Percentiles rank a stretch among this genome's conserved stretches.
These are phyloP conservation scores for Pythium dissimile DNA, from an alignment of 352 stramenopile genomes.

Conservation along the genomic window DNA sequence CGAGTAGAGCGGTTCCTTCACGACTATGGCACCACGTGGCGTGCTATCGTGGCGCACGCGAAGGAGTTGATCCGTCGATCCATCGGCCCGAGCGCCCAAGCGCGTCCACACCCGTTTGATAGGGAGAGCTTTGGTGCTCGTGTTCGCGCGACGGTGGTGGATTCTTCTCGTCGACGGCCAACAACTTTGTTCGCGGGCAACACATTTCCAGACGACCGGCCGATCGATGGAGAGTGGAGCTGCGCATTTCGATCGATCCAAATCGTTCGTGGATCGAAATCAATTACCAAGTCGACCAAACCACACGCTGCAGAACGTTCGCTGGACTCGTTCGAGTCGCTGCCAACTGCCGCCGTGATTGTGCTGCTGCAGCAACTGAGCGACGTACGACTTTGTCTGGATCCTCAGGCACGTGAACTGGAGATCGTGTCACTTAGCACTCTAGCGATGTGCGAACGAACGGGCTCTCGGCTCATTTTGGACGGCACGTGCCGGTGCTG, in stretches of 20 bases:
- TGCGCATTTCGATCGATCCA: neutral
- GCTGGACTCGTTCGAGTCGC: too few species aligned
- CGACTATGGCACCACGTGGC: neutral
- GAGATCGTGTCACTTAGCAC: neutral
- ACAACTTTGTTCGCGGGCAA: too few species aligned
- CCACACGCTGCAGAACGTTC: too few species aligned
- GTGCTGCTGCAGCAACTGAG: neutral
- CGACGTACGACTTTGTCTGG: neutral
- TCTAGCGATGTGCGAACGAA: neutral
- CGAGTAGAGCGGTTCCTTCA: neutral
- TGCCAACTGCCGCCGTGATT: neutral
- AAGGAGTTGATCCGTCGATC: neutral
- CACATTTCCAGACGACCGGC: too few species aligned
- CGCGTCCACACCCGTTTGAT: neutral
- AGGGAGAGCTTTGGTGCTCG: constrained; percentile 3
- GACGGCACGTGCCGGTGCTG: neutral
- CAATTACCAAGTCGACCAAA: too few species aligned
- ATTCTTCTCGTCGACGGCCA: too few species aligned
- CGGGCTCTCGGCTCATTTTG: neutral
- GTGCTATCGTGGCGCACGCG: neutral
- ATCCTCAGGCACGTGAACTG: neutral
- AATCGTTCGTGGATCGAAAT: neutral
- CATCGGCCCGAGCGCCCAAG: neutral
- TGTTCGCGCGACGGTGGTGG: too few species aligned
- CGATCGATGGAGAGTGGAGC: neutral